Evolutionary conservation across 2,329 filamentous ascomycete genomes (phyloP).

Genomic region (Fusarium xylarioides): DNA sequence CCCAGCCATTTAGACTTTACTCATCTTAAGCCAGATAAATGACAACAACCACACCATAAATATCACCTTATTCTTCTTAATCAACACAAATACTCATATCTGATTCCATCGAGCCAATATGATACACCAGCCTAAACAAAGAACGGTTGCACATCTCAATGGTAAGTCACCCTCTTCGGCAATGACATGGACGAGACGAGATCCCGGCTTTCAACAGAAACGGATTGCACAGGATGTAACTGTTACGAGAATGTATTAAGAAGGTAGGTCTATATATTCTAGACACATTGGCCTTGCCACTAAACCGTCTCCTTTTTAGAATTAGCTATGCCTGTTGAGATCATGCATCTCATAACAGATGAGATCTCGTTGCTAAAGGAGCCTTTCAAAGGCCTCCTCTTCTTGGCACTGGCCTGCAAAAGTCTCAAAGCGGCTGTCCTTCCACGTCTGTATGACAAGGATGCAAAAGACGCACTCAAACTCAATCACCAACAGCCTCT

Average conservation of each 20-base stretch:
- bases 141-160: neutral
- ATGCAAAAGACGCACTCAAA: slow-evolving; percentile 6
- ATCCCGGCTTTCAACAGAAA: neutral
- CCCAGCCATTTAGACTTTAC: neutral
- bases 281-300: no score
- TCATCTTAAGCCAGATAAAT: neutral
- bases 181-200: neutral
- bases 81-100: neutral
- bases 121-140: neutral
- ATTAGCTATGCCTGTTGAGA: slow-evolving; percentile 21
- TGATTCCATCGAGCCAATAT: neutral
- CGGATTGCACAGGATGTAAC: neutral
- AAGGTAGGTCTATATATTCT: neutral
- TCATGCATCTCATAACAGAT: slow-evolving; percentile 14
- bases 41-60: neutral
- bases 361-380: slow-evolving; percentile 7
- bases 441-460: slow-evolving; percentile 14
- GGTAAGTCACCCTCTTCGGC: neutral
- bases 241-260: neutral
- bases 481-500: slow-evolving; percentile 5
- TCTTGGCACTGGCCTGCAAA: slow-evolving; percentile 13
- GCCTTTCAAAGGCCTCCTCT: slow-evolving; percentile 6
- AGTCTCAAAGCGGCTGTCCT: slow-evolving; percentile 4
- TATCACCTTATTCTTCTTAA: neutral
- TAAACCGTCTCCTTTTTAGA: neutral